Evolutionary conservation across 2,329 filamentous ascomycete genomes (phyloP).

Genomic region (Ophiocordyceps robertsii): DNA sequence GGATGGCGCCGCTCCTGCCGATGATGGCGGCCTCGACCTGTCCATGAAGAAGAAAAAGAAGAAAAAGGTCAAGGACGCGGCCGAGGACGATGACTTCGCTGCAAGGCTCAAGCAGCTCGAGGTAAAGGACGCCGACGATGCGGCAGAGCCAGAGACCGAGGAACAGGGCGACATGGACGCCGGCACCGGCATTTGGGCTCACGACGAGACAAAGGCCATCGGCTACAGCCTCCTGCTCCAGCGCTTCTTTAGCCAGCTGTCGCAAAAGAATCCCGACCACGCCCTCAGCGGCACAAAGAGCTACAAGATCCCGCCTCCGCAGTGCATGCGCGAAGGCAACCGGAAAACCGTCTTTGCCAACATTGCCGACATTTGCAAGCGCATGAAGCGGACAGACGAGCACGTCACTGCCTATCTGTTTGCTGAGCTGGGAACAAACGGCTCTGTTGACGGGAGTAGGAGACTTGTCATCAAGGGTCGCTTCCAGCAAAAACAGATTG

Average conservation of each 20-base stretch:
- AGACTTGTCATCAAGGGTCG: slow-evolving; percentile 97
- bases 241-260: slow-evolving; percentile 89
- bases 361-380: slow-evolving; percentile 95
- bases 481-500: slow-evolving; percentile 99
- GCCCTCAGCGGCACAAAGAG: slow-evolving; percentile 78
- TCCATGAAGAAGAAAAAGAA: slow-evolving; percentile 78
- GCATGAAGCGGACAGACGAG: slow-evolving; percentile 98
- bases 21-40: slow-evolving; percentile 41
- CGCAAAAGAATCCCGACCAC: slow-evolving; percentile 94
- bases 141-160: slow-evolving; percentile 32
- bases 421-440: slow-evolving; percentile 93
- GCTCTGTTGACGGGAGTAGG: slow-evolving; percentile 84
- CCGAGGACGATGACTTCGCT: slow-evolving; percentile 50
- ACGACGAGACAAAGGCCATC: slow-evolving; percentile 66
- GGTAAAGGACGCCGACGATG: slow-evolving; percentile 51
- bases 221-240: slow-evolving; percentile 74
- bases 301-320: slow-evolving; percentile 98
- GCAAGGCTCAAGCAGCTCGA: slow-evolving; percentile 50
- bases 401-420: slow-evolving; percentile 96
- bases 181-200: slow-evolving; percentile 82
- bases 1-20: slow-evolving; percentile 32
- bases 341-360: slow-evolving; percentile 99
- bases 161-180: slow-evolving; percentile 67
- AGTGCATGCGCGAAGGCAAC: slow-evolving; percentile 99
- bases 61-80: slow-evolving; percentile 41